phyloP scores from a whole-genome alignment of 352 stramenopile genomes.

The Phytophthora quininea region DNA sequence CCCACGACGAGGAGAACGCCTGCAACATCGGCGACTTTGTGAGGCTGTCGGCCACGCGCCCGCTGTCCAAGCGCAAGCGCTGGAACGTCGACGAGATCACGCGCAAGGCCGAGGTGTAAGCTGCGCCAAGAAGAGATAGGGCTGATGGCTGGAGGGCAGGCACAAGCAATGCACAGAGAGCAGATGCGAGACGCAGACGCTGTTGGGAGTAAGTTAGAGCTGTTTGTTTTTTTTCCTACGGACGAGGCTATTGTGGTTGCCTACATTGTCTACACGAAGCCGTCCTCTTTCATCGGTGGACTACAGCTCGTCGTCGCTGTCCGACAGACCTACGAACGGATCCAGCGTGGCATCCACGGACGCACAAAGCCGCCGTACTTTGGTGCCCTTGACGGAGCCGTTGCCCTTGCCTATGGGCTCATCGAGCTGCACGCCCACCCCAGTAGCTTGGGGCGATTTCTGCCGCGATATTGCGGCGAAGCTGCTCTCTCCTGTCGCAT shows the following conservation, averaged over 20 bases:
- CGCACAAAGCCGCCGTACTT: conserved; percentile 96
- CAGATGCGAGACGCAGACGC: conserved; percentile 24
- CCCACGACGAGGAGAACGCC: conserved; percentile 94
- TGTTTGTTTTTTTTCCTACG: conserved; percentile 41
- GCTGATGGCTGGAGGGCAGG: background rate
- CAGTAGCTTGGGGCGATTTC: conserved; percentile 91
- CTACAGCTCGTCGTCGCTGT: conserved; percentile 85
- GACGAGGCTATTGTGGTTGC: conserved; percentile 24
- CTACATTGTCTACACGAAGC: background rate
- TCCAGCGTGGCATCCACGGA: conserved; percentile 87
- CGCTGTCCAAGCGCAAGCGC: conserved; percentile 88
- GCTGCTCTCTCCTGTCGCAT: conserved; percentile 96
- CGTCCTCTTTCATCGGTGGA: too few species aligned
- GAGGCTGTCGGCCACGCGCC: conserved; percentile 73
- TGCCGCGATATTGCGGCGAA: conserved; percentile 40
- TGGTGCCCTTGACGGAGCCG: conserved; percentile 89
- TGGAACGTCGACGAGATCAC: conserved; percentile 92
- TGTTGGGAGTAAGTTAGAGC: conserved; percentile 62
- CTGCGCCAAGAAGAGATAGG: background rate
- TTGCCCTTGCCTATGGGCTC: conserved; percentile 95
- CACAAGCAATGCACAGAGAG: background rate
- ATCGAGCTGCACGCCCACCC: conserved; percentile 97
- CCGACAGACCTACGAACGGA: conserved; percentile 73
- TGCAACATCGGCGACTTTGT: conserved; percentile 93
- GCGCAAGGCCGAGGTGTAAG: conserved; percentile 86